Percentiles rank a stretch among this genome's conserved stretches.
Evolutionary conservation across 176 grass and related monocot genomes (phyloP).

Genomic region (Oryza rufipogon): DNA sequence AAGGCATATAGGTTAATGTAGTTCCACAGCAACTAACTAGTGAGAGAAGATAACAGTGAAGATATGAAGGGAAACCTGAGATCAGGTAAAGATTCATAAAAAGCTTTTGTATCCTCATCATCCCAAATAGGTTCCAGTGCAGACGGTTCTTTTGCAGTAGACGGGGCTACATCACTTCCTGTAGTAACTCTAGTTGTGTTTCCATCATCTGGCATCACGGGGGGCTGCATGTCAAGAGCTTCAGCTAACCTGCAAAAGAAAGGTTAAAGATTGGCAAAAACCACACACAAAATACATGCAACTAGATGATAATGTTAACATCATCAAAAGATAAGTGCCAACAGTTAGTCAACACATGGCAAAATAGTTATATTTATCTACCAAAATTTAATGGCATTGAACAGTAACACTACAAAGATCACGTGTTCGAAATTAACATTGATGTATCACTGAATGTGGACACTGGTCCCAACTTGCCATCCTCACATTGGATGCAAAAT

Average conservation of each 20-base stretch:
- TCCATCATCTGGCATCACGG: conserved; percentile 95
- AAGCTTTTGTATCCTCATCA: conserved; percentile 95
- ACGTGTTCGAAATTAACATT: not conserved
- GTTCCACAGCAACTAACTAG: conserved; percentile 32
- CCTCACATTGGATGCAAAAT: not conserved
- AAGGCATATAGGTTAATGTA: conserved; percentile 30
- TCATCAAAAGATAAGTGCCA: not conserved
- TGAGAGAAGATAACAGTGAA: conserved; percentile 14
- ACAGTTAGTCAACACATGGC: conserved; percentile 13
- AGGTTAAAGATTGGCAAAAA: conserved; percentile 34
- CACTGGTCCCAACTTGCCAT: not conserved
- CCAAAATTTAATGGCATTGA: not conserved
- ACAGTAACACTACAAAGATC: not conserved
- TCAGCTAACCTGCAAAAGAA: conserved; percentile 75
- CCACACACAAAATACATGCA: not conserved
- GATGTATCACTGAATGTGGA: not conserved
- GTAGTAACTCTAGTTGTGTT: conserved; percentile 91
- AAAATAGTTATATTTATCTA: conserved; percentile 1
- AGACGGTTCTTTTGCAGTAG: conserved; percentile 75
- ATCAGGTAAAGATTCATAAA: conserved; percentile 97
- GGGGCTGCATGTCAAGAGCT: conserved; percentile 95
- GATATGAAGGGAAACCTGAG: conserved; percentile 69
- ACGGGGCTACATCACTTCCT: conserved; percentile 60
- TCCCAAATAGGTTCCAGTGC: conserved; percentile 94
- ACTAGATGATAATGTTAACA: conserved; percentile 5